Evolutionary conservation across 176 grass and related monocot genomes (phyloP).

Genomic region (Neostapfia colusana): DNA sequence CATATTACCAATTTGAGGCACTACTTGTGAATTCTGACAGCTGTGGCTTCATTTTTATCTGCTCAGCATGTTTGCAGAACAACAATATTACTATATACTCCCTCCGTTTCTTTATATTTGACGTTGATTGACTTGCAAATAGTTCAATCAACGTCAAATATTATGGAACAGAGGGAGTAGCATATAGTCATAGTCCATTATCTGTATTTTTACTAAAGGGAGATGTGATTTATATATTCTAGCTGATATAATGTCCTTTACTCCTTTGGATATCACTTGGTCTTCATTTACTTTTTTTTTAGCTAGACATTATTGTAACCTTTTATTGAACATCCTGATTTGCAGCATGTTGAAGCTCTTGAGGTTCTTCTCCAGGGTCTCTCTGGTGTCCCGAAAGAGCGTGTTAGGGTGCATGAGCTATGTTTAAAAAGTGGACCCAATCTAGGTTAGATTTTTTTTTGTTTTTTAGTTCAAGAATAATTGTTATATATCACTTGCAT

Average conservation of each 20-base stretch:
- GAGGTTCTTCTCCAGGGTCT: constrained; percentile 85
- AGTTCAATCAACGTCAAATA: too few species aligned
- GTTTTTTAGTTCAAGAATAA: constrained; percentile 10
- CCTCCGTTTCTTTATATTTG: too few species aligned
- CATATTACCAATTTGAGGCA: constrained; percentile 27
- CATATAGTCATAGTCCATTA: background rate
- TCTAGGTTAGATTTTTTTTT: constrained; percentile 52
- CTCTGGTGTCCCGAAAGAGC: constrained; percentile 79
- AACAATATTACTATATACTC: background rate
- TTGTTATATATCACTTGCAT: constrained; percentile 18
- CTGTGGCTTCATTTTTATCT: background rate
- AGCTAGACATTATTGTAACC: background rate
- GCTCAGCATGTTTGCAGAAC: constrained; percentile 22
- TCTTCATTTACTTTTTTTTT: background rate
- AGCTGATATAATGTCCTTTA: background rate
- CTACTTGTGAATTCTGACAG: background rate
- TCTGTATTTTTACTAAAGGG: constrained; percentile 18
- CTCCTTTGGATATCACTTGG: background rate
- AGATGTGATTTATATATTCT: constrained; percentile 21
- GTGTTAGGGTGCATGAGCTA: constrained; percentile 83
- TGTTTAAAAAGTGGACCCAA: constrained; percentile 86
- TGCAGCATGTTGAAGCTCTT: constrained; percentile 91
- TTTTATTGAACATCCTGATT: constrained; percentile 12
- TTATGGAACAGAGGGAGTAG: too few species aligned
- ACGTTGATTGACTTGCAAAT: too few species aligned